Percentiles rank a stretch among this genome's conserved stretches.
Evolutionary conservation across 108 stramenopile genomes (phyloP).

Genomic region (Aurantiochytrium sp.): DNA sequence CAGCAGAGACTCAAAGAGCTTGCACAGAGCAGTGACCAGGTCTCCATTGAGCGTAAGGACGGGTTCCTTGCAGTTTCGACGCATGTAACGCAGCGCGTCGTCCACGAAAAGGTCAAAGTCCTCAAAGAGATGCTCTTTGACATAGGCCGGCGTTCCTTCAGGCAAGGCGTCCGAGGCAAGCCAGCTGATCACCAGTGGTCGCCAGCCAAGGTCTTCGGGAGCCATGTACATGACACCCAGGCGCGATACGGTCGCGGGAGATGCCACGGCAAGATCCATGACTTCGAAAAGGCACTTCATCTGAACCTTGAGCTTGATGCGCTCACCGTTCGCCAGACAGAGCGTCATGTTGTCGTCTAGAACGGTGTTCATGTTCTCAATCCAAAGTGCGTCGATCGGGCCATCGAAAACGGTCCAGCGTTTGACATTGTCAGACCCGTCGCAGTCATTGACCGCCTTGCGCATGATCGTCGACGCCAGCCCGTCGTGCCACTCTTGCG

Average conservation of each 20-base stretch:
- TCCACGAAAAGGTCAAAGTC: slow-evolving; percentile 37
- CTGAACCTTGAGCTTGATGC: slow-evolving; percentile 59
- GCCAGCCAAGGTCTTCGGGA: slow-evolving; percentile 56
- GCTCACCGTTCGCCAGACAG: slow-evolving; percentile 61
- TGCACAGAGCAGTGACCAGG: slow-evolving; percentile 40
- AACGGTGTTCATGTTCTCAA: slow-evolving; percentile 69
- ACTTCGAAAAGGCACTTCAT: slow-evolving; percentile 66
- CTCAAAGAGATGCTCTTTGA: slow-evolving; percentile 29
- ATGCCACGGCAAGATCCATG: slow-evolving; percentile 56
- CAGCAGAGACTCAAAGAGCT: slow-evolving; percentile 34
- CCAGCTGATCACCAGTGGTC: slow-evolving; percentile 55
- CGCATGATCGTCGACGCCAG: slow-evolving; percentile 60
- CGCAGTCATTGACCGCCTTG: slow-evolving; percentile 31
- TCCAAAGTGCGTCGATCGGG: slow-evolving; percentile 64
- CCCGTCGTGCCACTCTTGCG: slow-evolving; percentile 66
- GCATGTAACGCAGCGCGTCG: slow-evolving; percentile 34
- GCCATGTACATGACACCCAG: slow-evolving; percentile 64
- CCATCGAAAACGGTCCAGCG: slow-evolving; percentile 63
- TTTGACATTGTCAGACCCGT: neutral
- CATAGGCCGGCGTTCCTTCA: slow-evolving; percentile 22
- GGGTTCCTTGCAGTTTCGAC: slow-evolving; percentile 40
- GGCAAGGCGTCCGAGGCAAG: slow-evolving; percentile 32
- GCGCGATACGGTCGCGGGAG: slow-evolving; percentile 59
- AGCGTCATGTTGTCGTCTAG: slow-evolving; percentile 68
- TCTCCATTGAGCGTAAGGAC: slow-evolving; percentile 51